phyloP scores from a whole-genome alignment of 179 eudicot species.

The Beta macrorhiza region DNA sequence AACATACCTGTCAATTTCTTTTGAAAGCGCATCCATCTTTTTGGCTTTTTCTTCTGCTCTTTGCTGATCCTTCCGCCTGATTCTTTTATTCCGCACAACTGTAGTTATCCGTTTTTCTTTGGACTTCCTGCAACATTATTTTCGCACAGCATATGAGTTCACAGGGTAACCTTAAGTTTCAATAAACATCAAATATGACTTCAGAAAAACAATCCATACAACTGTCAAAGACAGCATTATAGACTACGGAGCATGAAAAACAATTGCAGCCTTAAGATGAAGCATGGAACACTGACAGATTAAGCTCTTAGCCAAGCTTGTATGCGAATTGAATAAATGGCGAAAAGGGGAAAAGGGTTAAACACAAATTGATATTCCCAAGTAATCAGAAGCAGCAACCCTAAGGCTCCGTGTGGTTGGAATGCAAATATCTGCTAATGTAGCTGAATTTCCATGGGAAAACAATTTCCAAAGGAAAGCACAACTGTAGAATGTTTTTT shows the following conservation, averaged over 20 bases:
- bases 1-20: constrained; percentile 76
- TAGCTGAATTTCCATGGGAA: too few relatives aligned
- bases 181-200: background rate
- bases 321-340: background rate
- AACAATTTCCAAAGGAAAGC: too few relatives aligned
- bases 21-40: constrained; percentile 53
- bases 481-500: too few relatives aligned
- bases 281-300: background rate
- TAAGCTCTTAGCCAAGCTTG: background rate
- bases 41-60: constrained; percentile 61
- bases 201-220: background rate
- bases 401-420: background rate
- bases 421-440: too few relatives aligned
- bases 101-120: constrained; percentile 62
- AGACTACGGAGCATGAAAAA: background rate
- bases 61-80: constrained; percentile 60
- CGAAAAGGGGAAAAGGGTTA: too few relatives aligned
- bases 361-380: too few relatives aligned
- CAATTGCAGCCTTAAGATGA: constrained; percentile 3
- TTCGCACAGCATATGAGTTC: background rate
- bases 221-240: background rate
- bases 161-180: background rate
- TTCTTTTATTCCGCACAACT: constrained; percentile 66
- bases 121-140: constrained; percentile 45
- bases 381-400: too few relatives aligned